Conservation (phyloP, 805 yeast genomes). For the Starmerella stellata region DNA sequence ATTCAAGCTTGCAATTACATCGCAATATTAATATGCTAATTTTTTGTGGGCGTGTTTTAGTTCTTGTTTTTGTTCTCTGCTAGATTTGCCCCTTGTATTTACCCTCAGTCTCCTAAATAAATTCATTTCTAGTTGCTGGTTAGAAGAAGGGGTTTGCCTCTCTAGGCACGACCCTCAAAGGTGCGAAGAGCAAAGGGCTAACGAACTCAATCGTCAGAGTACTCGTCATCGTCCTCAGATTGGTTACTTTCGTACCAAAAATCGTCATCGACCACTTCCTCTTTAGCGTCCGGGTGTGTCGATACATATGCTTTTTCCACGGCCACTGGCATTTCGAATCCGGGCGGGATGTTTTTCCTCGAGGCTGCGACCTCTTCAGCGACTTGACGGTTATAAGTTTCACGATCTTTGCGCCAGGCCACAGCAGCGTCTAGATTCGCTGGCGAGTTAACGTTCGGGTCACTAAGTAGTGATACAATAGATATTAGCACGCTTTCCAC, state of each 20-base stretch:
- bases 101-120: too few relatives aligned
- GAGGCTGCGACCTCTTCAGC: conserved; percentile 54
- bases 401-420: conserved; percentile 67
- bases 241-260: conserved; percentile 70
- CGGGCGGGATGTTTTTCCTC: conserved; percentile 70
- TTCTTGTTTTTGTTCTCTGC: too few relatives aligned
- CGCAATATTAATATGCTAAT: too few relatives aligned
- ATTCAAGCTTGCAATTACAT: too few relatives aligned
- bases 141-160: too few relatives aligned
- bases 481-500: conserved; percentile 82
- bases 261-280: conserved; percentile 55
- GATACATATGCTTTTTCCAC: conserved; percentile 37
- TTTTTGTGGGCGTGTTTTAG: too few relatives aligned
- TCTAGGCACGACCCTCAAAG: too few relatives aligned
- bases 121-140: too few relatives aligned
- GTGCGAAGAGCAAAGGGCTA: too few relatives aligned
- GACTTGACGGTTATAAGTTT: conserved; percentile 56
- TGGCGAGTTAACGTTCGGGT: conserved; percentile 83
- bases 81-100: too few relatives aligned
- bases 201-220: not conserved
- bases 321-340: conserved; percentile 60
- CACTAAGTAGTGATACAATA: conserved; percentile 76
- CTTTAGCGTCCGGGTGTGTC: conserved; percentile 21
- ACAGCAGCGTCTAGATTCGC: conserved; percentile 95
- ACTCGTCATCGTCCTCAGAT: conserved; percentile 36